A percentile compares a stretch with the other conserved stretches of the same genome.
Evolutionary conservation across 2,329 filamentous ascomycete species (phyloP).

Genomic region (Colletotrichum sp.): DNA sequence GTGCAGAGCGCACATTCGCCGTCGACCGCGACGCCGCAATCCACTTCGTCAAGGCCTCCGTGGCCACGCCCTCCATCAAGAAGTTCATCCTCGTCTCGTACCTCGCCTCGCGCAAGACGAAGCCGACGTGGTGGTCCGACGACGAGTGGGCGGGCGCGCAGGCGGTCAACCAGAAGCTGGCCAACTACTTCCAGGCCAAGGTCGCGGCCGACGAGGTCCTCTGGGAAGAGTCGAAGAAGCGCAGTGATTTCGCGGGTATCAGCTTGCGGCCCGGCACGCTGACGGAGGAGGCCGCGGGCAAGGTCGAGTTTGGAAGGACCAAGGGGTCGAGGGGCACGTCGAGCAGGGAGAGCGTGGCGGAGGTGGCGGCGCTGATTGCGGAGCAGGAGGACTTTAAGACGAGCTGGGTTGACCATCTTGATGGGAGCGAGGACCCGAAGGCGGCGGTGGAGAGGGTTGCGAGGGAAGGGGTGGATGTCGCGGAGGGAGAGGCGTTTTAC

Average conservation of each 20-base stretch:
- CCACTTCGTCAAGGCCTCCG: conserved; percentile 65
- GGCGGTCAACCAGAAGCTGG: conserved; percentile 48
- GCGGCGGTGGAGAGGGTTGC: conserved; percentile 54
- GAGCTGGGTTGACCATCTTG: conserved; percentile 60
- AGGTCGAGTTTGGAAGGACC: conserved; percentile 53
- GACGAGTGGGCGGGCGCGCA: conserved; percentile 53
- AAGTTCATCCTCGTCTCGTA: conserved; percentile 72
- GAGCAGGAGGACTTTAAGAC: conserved; percentile 51
- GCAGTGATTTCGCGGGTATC: conserved; percentile 50
- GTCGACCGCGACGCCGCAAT: conserved; percentile 69
- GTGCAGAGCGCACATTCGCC: conserved; percentile 58
- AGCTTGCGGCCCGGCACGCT: conserved; percentile 58
- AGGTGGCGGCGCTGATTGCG: conserved; percentile 60
- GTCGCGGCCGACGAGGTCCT: conserved; percentile 63
- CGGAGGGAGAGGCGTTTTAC: conserved; percentile 55
- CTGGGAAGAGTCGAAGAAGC: conserved; percentile 50
- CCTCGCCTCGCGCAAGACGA: conserved; percentile 54
- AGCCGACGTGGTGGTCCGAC: conserved; percentile 61
- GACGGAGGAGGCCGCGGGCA: conserved; percentile 52
- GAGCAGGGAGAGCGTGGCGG: conserved; percentile 65
- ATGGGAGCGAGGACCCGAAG: conserved; percentile 54
- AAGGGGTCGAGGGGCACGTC: conserved; percentile 41
- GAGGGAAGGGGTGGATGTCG: conserved; percentile 52
- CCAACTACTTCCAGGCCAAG: conserved; percentile 65
- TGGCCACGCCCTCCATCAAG: conserved; percentile 55